phyloP scores from a whole-genome alignment of 106 monocot genomes.

The Narthecium ossifragum region DNA sequence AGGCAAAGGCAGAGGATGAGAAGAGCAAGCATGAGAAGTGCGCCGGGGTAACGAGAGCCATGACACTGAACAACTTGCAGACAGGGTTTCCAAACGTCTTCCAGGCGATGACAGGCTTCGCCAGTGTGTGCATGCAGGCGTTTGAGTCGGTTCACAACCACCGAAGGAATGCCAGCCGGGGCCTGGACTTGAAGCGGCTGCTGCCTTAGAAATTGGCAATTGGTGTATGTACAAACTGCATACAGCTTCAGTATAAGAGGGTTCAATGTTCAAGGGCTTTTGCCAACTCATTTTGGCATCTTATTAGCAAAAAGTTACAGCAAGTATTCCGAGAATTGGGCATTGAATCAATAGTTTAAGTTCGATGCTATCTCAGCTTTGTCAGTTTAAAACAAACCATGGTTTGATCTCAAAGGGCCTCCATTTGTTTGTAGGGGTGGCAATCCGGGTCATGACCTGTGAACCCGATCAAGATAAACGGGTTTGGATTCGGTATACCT shows the following conservation, averaged over 20 bases:
- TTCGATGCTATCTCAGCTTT: too few species aligned
- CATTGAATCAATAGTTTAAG: too few species aligned
- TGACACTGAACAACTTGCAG: conserved; percentile 93
- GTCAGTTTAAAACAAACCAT: too few species aligned
- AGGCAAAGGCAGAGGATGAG: conserved; percentile 71
- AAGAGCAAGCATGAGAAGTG: conserved; percentile 75
- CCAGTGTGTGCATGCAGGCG: conserved; percentile 72
- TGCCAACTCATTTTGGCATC: too few species aligned
- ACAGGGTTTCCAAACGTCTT: conserved; percentile 91
- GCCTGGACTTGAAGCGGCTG: conserved; percentile 44
- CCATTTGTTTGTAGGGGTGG: too few species aligned
- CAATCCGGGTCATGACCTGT: too few species aligned
- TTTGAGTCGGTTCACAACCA: conserved; percentile 55
- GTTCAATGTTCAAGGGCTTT: too few species aligned
- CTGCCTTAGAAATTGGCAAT: conserved; percentile 12
- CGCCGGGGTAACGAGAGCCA: conserved; percentile 58
- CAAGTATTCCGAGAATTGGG: too few species aligned
- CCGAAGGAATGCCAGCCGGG: conserved; percentile 10
- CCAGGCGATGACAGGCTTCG: conserved; percentile 87
- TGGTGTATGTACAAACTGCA: conserved; percentile 16
- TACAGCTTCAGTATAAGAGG: background rate
- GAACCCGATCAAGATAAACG: too few species aligned
- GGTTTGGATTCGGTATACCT: too few species aligned
- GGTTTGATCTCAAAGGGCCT: too few species aligned
- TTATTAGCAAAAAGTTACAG: too few species aligned